Evolutionary conservation across 345 rosid species (phyloP), one percentile per base, ranked within the genome.

Genomic region (Murraya paniculata): DNA sequence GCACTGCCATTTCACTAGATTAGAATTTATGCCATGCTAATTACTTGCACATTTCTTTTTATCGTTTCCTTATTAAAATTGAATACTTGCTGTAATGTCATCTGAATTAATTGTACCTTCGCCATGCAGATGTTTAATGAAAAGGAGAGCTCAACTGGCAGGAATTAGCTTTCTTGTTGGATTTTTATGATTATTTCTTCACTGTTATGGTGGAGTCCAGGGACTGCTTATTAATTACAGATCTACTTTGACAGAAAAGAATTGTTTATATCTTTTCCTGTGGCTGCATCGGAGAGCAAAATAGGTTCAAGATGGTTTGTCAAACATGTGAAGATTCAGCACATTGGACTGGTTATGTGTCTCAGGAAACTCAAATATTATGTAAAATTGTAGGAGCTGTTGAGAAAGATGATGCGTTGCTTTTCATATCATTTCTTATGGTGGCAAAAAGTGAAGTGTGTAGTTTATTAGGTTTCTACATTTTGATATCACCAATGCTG

Each of bases 51-150:
- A 7, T 35, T 25, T 77, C 0, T 0, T 14, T 68, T 55, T 28
- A 13, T 4, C 4, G 64, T 53, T 25, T 9, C 18, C 27, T 61
- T 0, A 6, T 59, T 18, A 9, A 62, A 16, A 61, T 68, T 11
- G 13, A 27, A 11, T 2, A 45, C 25, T 68, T 81, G 27, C 27
- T 71, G 5, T 64, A 2, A 8, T 71, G 30, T 48, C 31, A 68
- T 57, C 64, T 48, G 35, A 73, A 31, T 33, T 77, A 76, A 79
- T 36, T 71, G 24, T 62, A 71, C 35, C 19, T 30, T 72, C 66
- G 69, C 61, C 74, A n/a, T 82, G 87, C 88, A 85, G 88, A 77
- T 82, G 86, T 79, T 81, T 85, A 78, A 41, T 55, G 69, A 73
- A 64, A 8, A 48, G 61, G 65, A 60, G 72, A 76, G 33, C 79